Conservation (phyloP, 495 filamentous ascomycete genomes). For the Aspergillus cavernicola region DNA sequence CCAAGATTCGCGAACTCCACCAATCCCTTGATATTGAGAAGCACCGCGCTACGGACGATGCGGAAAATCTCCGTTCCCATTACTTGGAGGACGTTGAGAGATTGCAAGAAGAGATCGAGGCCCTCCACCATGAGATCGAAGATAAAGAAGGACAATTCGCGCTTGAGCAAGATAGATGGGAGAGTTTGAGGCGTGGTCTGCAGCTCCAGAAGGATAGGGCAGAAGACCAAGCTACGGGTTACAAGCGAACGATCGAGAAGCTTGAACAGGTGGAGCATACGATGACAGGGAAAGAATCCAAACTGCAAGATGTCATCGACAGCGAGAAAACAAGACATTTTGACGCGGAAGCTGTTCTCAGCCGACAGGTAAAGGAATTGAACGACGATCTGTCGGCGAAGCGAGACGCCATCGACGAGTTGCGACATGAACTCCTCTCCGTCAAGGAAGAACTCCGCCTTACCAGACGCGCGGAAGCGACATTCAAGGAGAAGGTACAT, state of each 20-base stretch:
- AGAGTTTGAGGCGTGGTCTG: conserved; percentile 58
- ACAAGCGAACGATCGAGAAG: conserved; percentile 68
- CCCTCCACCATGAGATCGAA: conserved; percentile 66
- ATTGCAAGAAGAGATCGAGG: conserved; percentile 63
- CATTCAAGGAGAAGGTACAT: conserved; percentile 63
- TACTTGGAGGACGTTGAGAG: conserved; percentile 61
- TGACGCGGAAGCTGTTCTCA: conserved; percentile 52
- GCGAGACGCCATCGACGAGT: conserved; percentile 49
- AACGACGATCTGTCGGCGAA: conserved; percentile 54
- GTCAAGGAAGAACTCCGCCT: conserved; percentile 66
- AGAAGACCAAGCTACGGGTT: conserved; percentile 64
- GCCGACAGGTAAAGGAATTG: conserved; percentile 55
- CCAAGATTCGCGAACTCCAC: conserved; percentile 55
- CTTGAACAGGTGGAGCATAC: conserved; percentile 65
- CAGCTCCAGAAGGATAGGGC: conserved; percentile 63
- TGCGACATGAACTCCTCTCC: conserved; percentile 55
- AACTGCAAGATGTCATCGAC: conserved; percentile 59
- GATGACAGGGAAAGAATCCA: conserved; percentile 59
- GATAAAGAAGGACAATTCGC: conserved; percentile 69
- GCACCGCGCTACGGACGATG: conserved; percentile 53
- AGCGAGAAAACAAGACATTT: conserved; percentile 56
- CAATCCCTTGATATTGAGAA: conserved; percentile 55
- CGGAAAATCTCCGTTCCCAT: conserved; percentile 53
- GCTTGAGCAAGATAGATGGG: conserved; percentile 68
- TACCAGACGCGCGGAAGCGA: conserved; percentile 59